These are phyloP conservation scores for Fusarium liriodendri DNA, from an alignment of 2,329 filamentous ascomycete species.

Conservation along the genomic window DNA sequence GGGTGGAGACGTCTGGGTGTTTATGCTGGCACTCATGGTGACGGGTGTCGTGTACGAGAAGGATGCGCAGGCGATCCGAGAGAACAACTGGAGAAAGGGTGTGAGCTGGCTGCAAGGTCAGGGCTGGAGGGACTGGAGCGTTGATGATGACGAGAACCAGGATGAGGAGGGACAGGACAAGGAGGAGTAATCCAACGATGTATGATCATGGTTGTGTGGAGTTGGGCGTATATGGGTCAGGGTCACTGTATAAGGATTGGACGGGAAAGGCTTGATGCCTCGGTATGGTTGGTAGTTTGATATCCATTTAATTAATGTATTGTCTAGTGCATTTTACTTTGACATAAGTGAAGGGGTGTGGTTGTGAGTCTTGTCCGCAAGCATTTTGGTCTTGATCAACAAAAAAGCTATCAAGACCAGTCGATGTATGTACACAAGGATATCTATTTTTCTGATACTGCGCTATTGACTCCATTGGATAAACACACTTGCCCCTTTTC, in stretches of 20 bases:
- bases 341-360: not conserved
- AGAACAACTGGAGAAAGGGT: slow-evolving; percentile 75
- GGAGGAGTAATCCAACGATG: slow-evolving; percentile 39
- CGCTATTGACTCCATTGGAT: not conserved
- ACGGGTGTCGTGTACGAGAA: slow-evolving; percentile 83
- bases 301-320: slow-evolving; percentile 28
- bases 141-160: slow-evolving; percentile 63
- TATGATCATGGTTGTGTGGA: slow-evolving; percentile 17
- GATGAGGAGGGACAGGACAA: slow-evolving; percentile 49
- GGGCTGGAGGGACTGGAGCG: slow-evolving; percentile 76
- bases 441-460: not conserved
- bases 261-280: slow-evolving; percentile 18
- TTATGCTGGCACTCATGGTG: slow-evolving; percentile 81
- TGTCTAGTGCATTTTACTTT: slow-evolving; percentile 11
- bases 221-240: not conserved
- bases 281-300: slow-evolving; percentile 14
- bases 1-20: slow-evolving; percentile 86
- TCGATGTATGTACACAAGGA: not conserved
- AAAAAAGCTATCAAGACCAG: not conserved
- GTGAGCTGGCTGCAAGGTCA: slow-evolving; percentile 81
- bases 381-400: not conserved
- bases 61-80: slow-evolving; percentile 74
- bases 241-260: slow-evolving; percentile 1
- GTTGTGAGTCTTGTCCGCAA: not conserved
- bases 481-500: not conserved